Conservation (phyloP, 306 rosid genomes). For the Pterocarpus macrocarpus region DNA sequence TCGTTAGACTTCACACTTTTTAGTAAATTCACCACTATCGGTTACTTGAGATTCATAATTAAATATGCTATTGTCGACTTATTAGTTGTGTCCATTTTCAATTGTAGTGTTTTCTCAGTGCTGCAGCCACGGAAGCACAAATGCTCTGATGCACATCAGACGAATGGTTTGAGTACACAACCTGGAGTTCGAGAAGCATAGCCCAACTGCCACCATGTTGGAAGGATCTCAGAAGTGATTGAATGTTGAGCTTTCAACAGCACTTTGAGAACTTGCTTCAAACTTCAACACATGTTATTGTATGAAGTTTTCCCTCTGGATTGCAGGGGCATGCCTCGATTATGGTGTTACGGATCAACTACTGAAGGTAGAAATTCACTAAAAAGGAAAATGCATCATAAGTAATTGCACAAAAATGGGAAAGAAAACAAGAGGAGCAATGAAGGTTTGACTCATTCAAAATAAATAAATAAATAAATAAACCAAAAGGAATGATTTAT, state of each 20-base stretch:
- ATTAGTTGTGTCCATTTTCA: no score
- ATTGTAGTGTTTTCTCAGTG: background rate
- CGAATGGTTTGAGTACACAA: background rate
- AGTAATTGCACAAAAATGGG: background rate
- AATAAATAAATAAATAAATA: conserved; percentile 22
- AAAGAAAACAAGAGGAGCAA: background rate
- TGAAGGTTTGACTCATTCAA: background rate
- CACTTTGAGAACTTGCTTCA: background rate
- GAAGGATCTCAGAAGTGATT: conserved; percentile 1
- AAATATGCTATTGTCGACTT: background rate
- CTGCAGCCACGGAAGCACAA: background rate
- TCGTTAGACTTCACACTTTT: background rate
- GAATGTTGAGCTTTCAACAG: background rate
- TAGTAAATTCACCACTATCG: background rate
- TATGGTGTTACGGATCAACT: background rate
- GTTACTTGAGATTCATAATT: background rate
- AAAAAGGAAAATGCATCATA: background rate
- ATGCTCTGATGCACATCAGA: background rate
- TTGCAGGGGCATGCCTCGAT: background rate
- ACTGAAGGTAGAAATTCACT: background rate
- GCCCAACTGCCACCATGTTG: background rate
- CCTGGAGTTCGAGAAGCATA: conserved; percentile 11
- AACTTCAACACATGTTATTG: background rate
- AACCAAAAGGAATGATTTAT: background rate
- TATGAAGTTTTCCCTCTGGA: background rate